Evolutionary conservation across 1,139 yeast genomes (phyloP), one percentile per base, ranked within the genome.

Genomic region (Petasospora fabianii): DNA sequence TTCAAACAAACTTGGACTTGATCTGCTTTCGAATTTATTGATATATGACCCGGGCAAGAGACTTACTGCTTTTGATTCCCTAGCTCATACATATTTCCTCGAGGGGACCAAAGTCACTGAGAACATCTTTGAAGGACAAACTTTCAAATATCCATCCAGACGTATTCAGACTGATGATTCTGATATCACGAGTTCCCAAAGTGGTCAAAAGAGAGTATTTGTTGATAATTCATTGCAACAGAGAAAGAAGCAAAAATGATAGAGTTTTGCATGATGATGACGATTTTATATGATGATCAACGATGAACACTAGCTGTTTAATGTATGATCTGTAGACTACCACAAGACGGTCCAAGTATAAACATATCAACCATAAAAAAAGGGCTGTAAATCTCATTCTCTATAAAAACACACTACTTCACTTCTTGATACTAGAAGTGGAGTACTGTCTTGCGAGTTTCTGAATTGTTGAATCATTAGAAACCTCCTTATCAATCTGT

Each of bases 41-140:
- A 82, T 75, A 41, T 90, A 88, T 56, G 96, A 94, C 57, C 98
- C 99, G 0, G 71, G 80, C n/a, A 65, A 68, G 18, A 69, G 99
- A 43, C 62, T 84, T 24, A 80, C 87, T 17, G 96, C 97, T 0
- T 72, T 73, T 34, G 79, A 76, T 43, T 85, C 96, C 0, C 61
- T 92, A 42, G 60, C 74, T 10, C 96, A 92, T 60, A 77, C 77
- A 7, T 92, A 82, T 66, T 92, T 94, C 58, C 54, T 71, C 30
- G 84, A 77, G 44, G 67, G 69, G 10, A 90, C 94, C 1, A 73
- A 74, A 42, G 88, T 86, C 0, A 66, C 72, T 18, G 79, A 74
- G 28, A 84, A 85, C 54, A 84, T 86, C 2, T 83, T 84, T 59
- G 83, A 78, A 43, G 83, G 81, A 1, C 66, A 78, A 38, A 68